Base-by-base conservation (phyloP, 306 rosid species). In the Cicer bijugum region DNA sequence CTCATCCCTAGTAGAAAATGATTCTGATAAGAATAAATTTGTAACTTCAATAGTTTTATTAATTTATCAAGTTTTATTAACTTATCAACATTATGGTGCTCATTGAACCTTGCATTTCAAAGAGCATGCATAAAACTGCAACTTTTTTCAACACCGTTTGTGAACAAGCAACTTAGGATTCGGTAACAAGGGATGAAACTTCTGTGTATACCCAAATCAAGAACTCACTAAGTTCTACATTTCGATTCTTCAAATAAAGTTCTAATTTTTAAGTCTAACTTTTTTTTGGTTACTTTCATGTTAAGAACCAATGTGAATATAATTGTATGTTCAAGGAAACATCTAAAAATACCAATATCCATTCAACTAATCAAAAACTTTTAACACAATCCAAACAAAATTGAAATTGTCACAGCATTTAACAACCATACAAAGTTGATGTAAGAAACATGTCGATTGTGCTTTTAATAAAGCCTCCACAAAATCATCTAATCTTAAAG, bases 381-480 rank as follows among this genome's bases (percentile, higher is more conserved):
- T 12, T 0, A 45, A 55, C 35, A 9, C 75, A 65, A 55, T 55
- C 60, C 63, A 75, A 69, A 75, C 83, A 75, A 78, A 83, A 74
- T 33, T 75, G 81, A 78, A 78, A 82, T 56, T 63, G 81, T 75
- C 83, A 9, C 0, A 7, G 35, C 57, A 45, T 72, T 67, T 16
- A 45, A 69, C 16, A 56, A 76, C 64, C 38, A 72, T 38, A 78
- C 74, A 55, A 78, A 60, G 43, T 20, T 0, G 40, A 20, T 74
- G 61, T 53, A 67, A 7, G 3, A 78, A 78, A 74, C 71, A 82
- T 56, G 79, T 72, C 83, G 42, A 65, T 33, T 43, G 37, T 12
- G 17, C 47, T 16, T 16, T 70, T 11, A 76, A 63, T 47, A 62
- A 16, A n/a, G 19, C 43, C 16, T 66, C 76, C 35, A 23, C 78